Conservation (phyloP, 2,329 filamentous ascomycete species). For the Colletotrichum liaoningense region DNA sequence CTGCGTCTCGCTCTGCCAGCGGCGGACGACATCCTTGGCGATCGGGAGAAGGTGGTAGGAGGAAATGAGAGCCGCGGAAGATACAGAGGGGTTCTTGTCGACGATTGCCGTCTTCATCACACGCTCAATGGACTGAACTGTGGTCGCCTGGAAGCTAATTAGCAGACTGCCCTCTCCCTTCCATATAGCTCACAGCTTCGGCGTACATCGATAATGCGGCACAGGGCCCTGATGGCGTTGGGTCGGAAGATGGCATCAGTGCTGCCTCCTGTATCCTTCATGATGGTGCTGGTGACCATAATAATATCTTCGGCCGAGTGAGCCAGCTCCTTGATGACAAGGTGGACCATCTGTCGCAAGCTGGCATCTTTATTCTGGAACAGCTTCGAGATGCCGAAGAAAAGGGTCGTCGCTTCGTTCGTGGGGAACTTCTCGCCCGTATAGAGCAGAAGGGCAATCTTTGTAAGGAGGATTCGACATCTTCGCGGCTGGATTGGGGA, state of each 20-base stretch:
- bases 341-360: slow-evolving; percentile 97
- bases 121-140: slow-evolving; percentile 96
- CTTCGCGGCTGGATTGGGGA: slow-evolving; percentile 95
- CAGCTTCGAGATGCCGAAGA: slow-evolving; percentile 98
- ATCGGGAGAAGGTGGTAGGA: slow-evolving; percentile 98
- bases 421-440: slow-evolving; percentile 97
- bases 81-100: slow-evolving; percentile 97
- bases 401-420: slow-evolving; percentile 96
- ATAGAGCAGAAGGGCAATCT: slow-evolving; percentile 95
- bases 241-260: slow-evolving; percentile 94
- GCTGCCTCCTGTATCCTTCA: slow-evolving; percentile 98
- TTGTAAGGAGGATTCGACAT: slow-evolving; percentile 97
- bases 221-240: slow-evolving; percentile 95
- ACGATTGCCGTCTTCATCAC: slow-evolving; percentile 99
- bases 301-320: slow-evolving; percentile 98
- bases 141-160: slow-evolving; percentile 74
- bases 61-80: slow-evolving; percentile 94
- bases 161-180: slow-evolving; percentile 13
- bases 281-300: slow-evolving; percentile 99
- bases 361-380: slow-evolving; percentile 99
- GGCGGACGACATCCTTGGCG: slow-evolving; percentile 91
- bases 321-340: slow-evolving; percentile 97
- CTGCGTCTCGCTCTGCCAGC: slow-evolving; percentile 99
- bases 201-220: slow-evolving; percentile 94
- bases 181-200: slow-evolving; percentile 20